Conservation (phyloP, 2,329 filamentous ascomycete genomes). For the Hypoxylon sp. region DNA sequence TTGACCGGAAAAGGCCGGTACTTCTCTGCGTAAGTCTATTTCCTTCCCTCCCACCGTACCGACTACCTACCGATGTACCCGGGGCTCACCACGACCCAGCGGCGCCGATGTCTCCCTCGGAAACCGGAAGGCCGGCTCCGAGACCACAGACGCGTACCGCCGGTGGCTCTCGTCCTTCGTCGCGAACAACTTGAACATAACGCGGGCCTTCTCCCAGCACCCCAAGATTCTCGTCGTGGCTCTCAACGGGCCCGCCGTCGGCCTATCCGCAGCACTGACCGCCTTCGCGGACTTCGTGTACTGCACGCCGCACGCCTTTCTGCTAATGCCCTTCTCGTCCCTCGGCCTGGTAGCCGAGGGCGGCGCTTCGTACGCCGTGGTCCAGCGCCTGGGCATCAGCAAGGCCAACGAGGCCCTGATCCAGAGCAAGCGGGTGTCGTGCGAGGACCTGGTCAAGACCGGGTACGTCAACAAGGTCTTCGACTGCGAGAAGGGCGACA, state of each 20-base stretch:
- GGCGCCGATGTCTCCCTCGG: conserved; percentile 81
- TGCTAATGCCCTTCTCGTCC: conserved; percentile 91
- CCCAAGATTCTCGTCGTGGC: conserved; percentile 93
- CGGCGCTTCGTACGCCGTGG: conserved; percentile 81
- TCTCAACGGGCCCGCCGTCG: conserved; percentile 91
- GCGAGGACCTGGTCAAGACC: conserved; percentile 77
- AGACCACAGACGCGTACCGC: conserved; percentile 54
- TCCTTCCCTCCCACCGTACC: no score
- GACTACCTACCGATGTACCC: not conserved
- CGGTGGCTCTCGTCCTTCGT: conserved; percentile 80
- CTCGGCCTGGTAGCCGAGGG: conserved; percentile 93
- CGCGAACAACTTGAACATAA: conserved; percentile 88
- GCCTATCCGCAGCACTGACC: conserved; percentile 85
- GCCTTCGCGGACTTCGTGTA: conserved; percentile 95
- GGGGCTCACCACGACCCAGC: conserved; percentile 57
- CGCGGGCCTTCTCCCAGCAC: conserved; percentile 90
- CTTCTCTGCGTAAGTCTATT: conserved; percentile 90
- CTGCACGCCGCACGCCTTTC: conserved; percentile 81
- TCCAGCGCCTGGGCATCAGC: conserved; percentile 80
- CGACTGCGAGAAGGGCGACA: conserved; percentile 68
- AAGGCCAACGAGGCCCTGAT: conserved; percentile 94
- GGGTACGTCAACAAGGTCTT: conserved; percentile 93
- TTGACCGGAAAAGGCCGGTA: conserved; percentile 83
- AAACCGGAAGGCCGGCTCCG: conserved; percentile 50
- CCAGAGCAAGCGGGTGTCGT: conserved; percentile 83